Conservation (phyloP, 148 eudicot species). For the Euryodendron excelsum region DNA sequence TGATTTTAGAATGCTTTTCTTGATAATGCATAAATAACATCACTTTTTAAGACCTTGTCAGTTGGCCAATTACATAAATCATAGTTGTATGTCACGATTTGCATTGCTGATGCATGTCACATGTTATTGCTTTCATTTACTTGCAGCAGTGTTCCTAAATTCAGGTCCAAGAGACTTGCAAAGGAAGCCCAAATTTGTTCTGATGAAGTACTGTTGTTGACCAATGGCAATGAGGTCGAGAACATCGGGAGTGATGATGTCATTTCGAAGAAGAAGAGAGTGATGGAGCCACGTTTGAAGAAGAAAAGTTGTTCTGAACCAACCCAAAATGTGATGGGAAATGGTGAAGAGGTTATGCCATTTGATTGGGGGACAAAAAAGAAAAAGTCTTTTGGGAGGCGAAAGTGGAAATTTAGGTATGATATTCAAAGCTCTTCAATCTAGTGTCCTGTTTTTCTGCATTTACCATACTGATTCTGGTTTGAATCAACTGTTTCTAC, state of each 20-base stretch:
- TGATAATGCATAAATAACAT: neutral
- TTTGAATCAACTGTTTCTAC: neutral
- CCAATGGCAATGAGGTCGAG: conserved; percentile 14
- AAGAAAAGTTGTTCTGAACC: conserved; percentile 6
- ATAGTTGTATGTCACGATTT: neutral
- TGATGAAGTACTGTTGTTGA: conserved; percentile 13
- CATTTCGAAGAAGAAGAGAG: conserved; percentile 17
- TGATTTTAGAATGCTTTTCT: neutral
- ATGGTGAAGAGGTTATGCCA: neutral
- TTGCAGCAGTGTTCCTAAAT: conserved; percentile 23
- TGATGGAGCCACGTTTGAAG: neutral
- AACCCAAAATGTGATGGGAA: neutral
- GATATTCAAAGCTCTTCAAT: neutral
- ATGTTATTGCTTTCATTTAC: conserved; percentile 9
- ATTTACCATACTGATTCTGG: neutral
- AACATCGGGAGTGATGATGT: conserved; percentile 12
- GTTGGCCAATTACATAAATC: neutral
- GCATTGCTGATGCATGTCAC: neutral
- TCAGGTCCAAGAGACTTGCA: conserved; percentile 34
- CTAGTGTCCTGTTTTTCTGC: neutral
- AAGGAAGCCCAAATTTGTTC: conserved; percentile 20
- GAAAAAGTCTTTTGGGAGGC: conserved; percentile 19
- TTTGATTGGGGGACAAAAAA: conserved; percentile 5
- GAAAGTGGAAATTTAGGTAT: conserved; percentile 30
- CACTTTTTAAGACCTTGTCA: neutral